These are phyloP conservation scores for Ulmus americana DNA, from an alignment of 331 rosid genomes.

Conservation along the genomic window DNA sequence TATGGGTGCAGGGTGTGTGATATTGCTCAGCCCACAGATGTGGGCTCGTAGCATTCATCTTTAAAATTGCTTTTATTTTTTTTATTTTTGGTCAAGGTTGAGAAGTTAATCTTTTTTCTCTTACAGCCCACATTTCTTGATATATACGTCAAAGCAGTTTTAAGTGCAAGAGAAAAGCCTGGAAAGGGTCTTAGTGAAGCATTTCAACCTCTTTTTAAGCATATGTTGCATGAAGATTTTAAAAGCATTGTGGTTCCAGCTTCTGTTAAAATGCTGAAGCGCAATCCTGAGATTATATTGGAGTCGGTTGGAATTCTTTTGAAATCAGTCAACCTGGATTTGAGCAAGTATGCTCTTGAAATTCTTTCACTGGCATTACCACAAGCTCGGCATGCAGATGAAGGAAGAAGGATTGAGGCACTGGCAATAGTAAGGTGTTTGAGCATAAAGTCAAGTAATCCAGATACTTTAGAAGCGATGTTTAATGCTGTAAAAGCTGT, in stretches of 20 bases:
- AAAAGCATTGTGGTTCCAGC: slow-evolving; percentile 66
- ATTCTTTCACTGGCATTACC: slow-evolving; percentile 67
- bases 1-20: neutral
- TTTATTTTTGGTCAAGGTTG: slow-evolving; percentile 9
- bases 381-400: slow-evolving; percentile 84
- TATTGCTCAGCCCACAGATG: too few relatives aligned
- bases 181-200: slow-evolving; percentile 66
- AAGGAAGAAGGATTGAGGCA: slow-evolving; percentile 71
- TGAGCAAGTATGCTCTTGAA: slow-evolving; percentile 86
- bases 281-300: slow-evolving; percentile 94
- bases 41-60: neutral
- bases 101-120: slow-evolving; percentile 20
- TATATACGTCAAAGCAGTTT: slow-evolving; percentile 67
- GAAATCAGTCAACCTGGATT: slow-evolving; percentile 71
- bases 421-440: slow-evolving; percentile 59
- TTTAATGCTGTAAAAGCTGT: slow-evolving; percentile 73
- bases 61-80: neutral
- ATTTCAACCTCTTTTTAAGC: slow-evolving; percentile 64
- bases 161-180: slow-evolving; percentile 81
- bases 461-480: slow-evolving; percentile 72
- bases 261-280: slow-evolving; percentile 88
- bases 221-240: slow-evolving; percentile 73
- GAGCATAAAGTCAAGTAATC: slow-evolving; percentile 83
- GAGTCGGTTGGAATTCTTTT: slow-evolving; percentile 78
- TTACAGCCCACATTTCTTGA: slow-evolving; percentile 76